Base-by-base conservation (phyloP, 202 grass and related monocot species). In the Panicum hallii region DNA sequence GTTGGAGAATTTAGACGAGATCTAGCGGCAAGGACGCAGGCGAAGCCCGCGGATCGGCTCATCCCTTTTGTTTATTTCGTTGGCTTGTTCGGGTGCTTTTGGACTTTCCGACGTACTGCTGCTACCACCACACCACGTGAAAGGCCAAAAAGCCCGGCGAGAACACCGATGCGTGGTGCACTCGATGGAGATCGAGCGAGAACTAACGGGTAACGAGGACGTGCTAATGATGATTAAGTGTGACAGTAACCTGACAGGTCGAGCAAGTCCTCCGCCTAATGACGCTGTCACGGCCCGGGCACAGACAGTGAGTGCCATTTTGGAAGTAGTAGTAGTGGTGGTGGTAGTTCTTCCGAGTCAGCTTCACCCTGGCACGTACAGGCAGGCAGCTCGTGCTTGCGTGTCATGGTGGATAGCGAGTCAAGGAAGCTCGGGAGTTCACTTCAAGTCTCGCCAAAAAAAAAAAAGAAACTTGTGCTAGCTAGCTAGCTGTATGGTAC, bases 391-490 rank as follows among this genome's bases (percentile, higher is more conserved):
- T 17, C 19, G 23, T 20, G n/a, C 32, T 75, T 26, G 32, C 60
- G 26, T 45, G 56, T 67, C 34, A 16, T 58, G 2, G 79, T 40
- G 60, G 75, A 63, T 44, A 74, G 49, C 69, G 80, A 63, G 87
- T 70, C 70, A 76, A 76, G 75, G n/a, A 77, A 77, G 69, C 38
- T 82, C 72, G 17, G 11, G 75, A 78, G 57, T 32, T 82, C 56
- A 78, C 88, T 82, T 89, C 65, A 89, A 46, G 77, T 10, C 30
- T 81, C 5, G 82, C 45, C 82, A 20, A 76, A n/a, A n/a, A n/a
- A n/a, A n/a, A n/a, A n/a, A n/a, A n/a, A n/a, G n/a, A 9, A 52
- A 54, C 28, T 52, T 22, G 74, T 6, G 40, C 34, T 20, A 67
- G 40, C 15, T 10, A 67, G 17, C 63, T 67, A 48, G 45, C 45